Conservation (phyloP, 805 yeast species). For the Hermanozyma aechmeae region DNA sequence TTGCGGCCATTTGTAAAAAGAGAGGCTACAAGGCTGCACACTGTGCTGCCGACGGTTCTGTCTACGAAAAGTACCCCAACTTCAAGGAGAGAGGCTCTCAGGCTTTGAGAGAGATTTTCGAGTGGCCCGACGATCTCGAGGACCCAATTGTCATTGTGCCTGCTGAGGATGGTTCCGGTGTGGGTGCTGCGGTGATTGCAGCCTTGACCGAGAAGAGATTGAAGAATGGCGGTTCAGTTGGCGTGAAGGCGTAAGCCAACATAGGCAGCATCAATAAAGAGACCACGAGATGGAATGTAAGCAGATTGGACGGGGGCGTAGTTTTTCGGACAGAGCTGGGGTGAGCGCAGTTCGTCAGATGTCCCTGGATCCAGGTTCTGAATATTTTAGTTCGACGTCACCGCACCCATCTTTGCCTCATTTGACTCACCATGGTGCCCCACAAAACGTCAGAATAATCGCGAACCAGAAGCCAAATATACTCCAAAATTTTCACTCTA, state of each 20-base stretch:
- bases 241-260: conserved; percentile 21
- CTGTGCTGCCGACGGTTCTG: conserved; percentile 97
- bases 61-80: conserved; percentile 86
- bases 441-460: no score
- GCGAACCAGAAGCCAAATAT: no score
- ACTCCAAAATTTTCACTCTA: no score
- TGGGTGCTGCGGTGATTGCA: conserved; percentile 97
- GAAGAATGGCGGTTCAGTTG: conserved; percentile 60
- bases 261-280: no score
- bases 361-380: no score
- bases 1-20: conserved; percentile 88
- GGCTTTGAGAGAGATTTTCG: conserved; percentile 83
- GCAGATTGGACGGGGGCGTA: no score
- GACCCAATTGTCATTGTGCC: conserved; percentile 82
- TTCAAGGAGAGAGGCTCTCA: conserved; percentile 84
- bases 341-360: no score
- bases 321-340: no score
- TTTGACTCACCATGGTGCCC: no score
- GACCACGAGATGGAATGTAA: no score
- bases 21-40: conserved; percentile 69
- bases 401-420: no score
- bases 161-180: conserved; percentile 98
- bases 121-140: conserved; percentile 49
- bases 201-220: conserved; percentile 83
- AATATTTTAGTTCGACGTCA: no score